phyloP scores from a whole-genome alignment of 2,329 filamentous ascomycete genomes.

The Alternaria metachromatica region DNA sequence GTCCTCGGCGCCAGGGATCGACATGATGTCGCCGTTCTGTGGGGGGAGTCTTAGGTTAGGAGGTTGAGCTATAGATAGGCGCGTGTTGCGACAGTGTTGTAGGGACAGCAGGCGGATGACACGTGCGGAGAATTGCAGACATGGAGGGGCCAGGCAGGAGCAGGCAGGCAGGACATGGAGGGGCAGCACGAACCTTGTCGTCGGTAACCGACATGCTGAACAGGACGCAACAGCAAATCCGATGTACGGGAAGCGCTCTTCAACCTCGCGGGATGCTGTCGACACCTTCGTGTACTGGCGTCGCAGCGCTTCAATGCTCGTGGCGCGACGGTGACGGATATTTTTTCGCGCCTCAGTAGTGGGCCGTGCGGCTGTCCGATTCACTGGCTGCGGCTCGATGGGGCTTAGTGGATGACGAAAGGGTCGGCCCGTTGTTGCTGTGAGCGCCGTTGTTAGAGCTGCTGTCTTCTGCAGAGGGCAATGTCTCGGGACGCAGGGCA shows the following conservation, averaged over 20 bases:
- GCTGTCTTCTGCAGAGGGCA: conserved; percentile 3
- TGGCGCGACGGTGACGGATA: conserved; percentile 28
- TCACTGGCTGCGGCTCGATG: conserved; percentile 32
- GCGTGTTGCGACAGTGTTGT: neutral
- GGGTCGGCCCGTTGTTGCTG: conserved; percentile 41
- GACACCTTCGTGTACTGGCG: conserved; percentile 27
- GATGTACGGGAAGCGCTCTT: conserved; percentile 11
- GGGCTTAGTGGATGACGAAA: conserved; percentile 41
- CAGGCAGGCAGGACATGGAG: conserved; percentile 29
- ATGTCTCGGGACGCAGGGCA: conserved; percentile 9
- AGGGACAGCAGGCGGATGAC: neutral
- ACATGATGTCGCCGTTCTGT: conserved; percentile 47
- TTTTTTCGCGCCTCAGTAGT: conserved; percentile 27
- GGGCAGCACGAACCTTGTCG: conserved; percentile 47
- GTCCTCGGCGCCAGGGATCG: conserved; percentile 70
- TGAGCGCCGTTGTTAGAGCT: conserved; percentile 22
- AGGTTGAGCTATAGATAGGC: neutral
- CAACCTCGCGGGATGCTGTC: conserved; percentile 24
- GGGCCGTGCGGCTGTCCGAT: conserved; percentile 24
- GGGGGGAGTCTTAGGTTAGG: conserved; percentile 5
- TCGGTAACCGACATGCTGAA: conserved; percentile 45
- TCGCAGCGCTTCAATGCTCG: conserved; percentile 23
- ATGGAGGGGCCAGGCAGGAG: conserved; percentile 21
- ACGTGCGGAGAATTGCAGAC: conserved; percentile 14
- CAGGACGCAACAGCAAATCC: conserved; percentile 19